phyloP scores from a whole-genome alignment of 2,329 filamentous ascomycete genomes.

The Microsporum canis region DNA sequence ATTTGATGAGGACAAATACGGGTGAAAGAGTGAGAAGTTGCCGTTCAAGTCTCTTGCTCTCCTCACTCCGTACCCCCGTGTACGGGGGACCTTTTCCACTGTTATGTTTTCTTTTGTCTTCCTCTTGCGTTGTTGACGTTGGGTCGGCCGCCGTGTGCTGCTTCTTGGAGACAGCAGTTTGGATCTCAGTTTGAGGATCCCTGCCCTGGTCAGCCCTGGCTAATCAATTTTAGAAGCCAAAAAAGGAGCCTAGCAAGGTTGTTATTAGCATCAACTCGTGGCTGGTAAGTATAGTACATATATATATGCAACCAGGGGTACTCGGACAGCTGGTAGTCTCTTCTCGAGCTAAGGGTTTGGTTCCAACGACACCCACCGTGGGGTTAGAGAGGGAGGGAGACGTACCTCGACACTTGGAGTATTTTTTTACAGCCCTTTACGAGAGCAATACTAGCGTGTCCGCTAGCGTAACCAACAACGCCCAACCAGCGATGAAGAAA shows the following conservation, averaged over 20 bases:
- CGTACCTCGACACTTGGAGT: neutral
- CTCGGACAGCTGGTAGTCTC: neutral
- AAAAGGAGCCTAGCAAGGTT: slow-evolving; percentile 4
- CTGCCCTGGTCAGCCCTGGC: neutral
- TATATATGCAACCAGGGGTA: slow-evolving; percentile 5
- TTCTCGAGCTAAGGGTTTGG: neutral
- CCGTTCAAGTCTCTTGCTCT: neutral
- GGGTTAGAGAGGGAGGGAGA: neutral
- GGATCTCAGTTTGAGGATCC: slow-evolving; percentile 3
- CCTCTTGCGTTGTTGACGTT: neutral
- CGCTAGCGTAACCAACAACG: slow-evolving; percentile 3
- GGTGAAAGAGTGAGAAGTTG: neutral
- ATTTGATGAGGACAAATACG: slow-evolving; percentile 1
- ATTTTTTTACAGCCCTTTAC: neutral
- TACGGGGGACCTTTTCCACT: neutral
- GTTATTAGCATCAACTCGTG: slow-evolving; percentile 1
- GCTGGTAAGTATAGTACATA: neutral
- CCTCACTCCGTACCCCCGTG: neutral
- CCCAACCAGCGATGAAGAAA: neutral
- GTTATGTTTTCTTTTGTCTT: neutral
- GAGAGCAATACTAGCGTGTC: neutral
- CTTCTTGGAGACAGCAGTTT: neutral
- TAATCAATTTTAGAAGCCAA: slow-evolving; percentile 3
- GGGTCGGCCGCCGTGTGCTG: neutral
- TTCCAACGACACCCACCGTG: neutral